Conservation (phyloP, 1,284 basidiomycete species). For the Grifola frondosa region DNA sequence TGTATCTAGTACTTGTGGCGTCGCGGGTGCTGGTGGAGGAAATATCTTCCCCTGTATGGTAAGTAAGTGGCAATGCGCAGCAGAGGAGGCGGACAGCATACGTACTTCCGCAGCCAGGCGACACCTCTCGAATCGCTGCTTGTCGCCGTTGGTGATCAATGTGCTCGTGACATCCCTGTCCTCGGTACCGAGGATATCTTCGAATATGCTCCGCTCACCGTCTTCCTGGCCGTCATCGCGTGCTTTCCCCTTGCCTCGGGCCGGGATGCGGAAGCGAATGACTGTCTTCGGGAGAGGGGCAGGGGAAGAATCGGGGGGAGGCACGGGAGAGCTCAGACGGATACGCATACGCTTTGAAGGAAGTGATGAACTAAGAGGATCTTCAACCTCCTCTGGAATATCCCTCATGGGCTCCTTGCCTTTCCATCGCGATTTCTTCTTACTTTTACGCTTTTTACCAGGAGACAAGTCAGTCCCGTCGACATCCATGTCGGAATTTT, state of each 20-base stretch:
- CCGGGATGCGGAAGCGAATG: constrained; percentile 55
- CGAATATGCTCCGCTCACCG: constrained; percentile 63
- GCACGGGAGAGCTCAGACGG: constrained; percentile 37
- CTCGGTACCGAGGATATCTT: constrained; percentile 69
- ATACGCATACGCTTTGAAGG: constrained; percentile 41
- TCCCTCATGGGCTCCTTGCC: constrained; percentile 21
- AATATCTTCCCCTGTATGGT: constrained; percentile 54
- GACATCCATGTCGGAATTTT: constrained; percentile 26
- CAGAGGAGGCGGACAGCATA: background rate
- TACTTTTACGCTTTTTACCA: constrained; percentile 21
- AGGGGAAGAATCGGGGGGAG: constrained; percentile 31
- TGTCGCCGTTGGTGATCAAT: constrained; percentile 65
- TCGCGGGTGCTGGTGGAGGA: constrained; percentile 39
- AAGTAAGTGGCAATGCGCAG: constrained; percentile 5
- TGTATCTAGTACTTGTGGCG: constrained; percentile 41
- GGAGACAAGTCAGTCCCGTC: constrained; percentile 30
- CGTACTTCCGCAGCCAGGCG: constrained; percentile 69
- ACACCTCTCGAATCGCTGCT: constrained; percentile 75
- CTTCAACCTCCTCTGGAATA: constrained; percentile 21
- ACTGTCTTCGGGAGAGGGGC: constrained; percentile 29
- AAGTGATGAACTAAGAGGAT: constrained; percentile 28
- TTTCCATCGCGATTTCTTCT: constrained; percentile 27
- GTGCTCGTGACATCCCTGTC: constrained; percentile 82
- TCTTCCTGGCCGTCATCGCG: constrained; percentile 57
- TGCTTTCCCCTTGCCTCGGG: constrained; percentile 57